These are phyloP conservation scores for Hemerocallis citrina DNA, from an alignment of 106 monocot genomes.

Conservation along the genomic window DNA sequence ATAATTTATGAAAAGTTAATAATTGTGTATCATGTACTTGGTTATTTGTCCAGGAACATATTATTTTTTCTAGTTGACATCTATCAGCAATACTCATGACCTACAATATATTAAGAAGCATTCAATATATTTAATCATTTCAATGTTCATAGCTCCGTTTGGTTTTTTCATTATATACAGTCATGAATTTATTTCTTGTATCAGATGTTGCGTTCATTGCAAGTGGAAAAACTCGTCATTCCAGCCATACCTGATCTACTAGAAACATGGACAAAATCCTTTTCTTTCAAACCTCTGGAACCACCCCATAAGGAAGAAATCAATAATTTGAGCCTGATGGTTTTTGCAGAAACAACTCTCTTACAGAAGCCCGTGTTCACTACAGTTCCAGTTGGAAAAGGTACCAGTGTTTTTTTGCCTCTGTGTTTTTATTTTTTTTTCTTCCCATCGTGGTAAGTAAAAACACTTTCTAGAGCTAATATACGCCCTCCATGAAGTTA, in stretches of 20 bases:
- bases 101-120: too few relatives aligned
- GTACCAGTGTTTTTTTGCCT: conserved; percentile 1
- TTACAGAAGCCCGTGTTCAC: conserved; percentile 45
- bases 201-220: conserved; percentile 40
- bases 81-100: too few relatives aligned
- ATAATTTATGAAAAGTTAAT: too few relatives aligned
- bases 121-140: too few relatives aligned
- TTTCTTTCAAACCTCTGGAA: conserved; percentile 46
- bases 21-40: too few relatives aligned
- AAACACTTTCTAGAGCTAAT: too few relatives aligned
- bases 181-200: not conserved
- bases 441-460: too few relatives aligned
- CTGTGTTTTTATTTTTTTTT: not conserved
- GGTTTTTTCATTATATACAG: not conserved
- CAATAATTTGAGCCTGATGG: conserved; percentile 42
- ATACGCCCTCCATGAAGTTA: not conserved
- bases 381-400: conserved; percentile 5
- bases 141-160: too few relatives aligned
- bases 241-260: conserved; percentile 57
- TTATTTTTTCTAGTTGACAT: too few relatives aligned
- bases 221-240: conserved; percentile 46
- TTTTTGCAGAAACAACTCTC: conserved; percentile 44
- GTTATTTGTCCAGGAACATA: too few relatives aligned
- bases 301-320: conserved; percentile 36
- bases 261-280: conserved; percentile 53